A percentile compares a stretch with the other conserved stretches of the same genome.
Conservation (phyloP, 768 basidiomycete genomes). For the Boletus reticulatus region DNA sequence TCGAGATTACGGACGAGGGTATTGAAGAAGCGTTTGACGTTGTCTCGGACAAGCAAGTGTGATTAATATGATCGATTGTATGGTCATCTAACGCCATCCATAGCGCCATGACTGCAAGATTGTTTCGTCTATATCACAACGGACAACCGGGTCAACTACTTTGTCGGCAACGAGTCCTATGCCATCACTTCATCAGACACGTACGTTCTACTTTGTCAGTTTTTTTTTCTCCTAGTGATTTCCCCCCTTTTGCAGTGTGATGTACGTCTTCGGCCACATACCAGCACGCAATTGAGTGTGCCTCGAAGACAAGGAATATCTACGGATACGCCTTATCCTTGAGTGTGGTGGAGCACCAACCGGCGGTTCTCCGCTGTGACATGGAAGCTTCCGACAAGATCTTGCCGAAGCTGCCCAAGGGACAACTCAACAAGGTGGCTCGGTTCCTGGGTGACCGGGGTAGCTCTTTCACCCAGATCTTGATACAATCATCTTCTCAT, state of each 20-base stretch:
- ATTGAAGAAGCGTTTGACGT: conserved; percentile 54
- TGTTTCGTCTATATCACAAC: conserved; percentile 80
- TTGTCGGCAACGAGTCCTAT: conserved; percentile 90
- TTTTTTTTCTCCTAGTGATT: too few species aligned
- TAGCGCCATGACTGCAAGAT: conserved; percentile 93
- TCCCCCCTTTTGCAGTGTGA: too few species aligned
- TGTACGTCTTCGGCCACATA: too few species aligned
- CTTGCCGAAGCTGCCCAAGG: conserved; percentile 77
- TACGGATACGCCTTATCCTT: conserved; percentile 81
- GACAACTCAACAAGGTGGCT: conserved; percentile 90
- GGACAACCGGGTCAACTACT: conserved; percentile 88
- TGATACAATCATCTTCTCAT: too few species aligned
- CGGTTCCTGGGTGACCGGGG: conserved; percentile 91
- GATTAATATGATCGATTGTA: conserved; percentile 17
- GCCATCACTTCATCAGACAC: conserved; percentile 89
- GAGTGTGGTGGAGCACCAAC: conserved; percentile 93
- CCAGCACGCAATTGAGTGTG: conserved; percentile 38
- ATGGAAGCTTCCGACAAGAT: conserved; percentile 81
- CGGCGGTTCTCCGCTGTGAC: conserved; percentile 90
- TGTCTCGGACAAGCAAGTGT: conserved; percentile 49
- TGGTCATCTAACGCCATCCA: background rate
- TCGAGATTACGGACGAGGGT: conserved; percentile 82
- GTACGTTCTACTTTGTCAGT: too few species aligned
- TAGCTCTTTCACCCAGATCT: conserved; percentile 49
- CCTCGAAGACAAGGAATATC: conserved; percentile 90